Evolutionary conservation across 305 asterid species (phyloP).

Genomic region (Striga hermonthica): DNA sequence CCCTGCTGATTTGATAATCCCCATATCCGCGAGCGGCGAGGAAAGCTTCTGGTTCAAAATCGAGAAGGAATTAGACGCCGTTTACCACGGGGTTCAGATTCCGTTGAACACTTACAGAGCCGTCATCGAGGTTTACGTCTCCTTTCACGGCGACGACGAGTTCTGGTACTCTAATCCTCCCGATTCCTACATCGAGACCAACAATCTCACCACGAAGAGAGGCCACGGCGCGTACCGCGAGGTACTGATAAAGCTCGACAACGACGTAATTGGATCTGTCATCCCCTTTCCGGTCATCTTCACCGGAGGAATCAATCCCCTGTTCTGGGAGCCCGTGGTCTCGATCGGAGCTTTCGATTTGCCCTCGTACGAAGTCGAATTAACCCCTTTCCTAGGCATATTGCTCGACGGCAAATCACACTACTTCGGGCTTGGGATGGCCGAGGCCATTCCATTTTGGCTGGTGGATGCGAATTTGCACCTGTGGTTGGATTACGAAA

Average conservation of each 20-base stretch:
- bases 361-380: constrained; percentile 71
- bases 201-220: constrained; percentile 37
- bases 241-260: constrained; percentile 59
- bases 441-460: constrained; percentile 68
- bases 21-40: constrained; percentile 52
- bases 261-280: constrained; percentile 57
- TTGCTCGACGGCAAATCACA: constrained; percentile 60
- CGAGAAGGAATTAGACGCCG: constrained; percentile 43
- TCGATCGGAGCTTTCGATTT: constrained; percentile 81
- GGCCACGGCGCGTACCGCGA: constrained; percentile 81
- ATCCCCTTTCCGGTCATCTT: constrained; percentile 81
- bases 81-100: constrained; percentile 39
- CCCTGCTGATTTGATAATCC: constrained; percentile 77
- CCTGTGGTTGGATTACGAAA: constrained; percentile 61
- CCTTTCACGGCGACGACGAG: constrained; percentile 80
- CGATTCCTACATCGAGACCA: constrained; percentile 49
- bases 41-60: constrained; percentile 77
- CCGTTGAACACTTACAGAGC: constrained; percentile 69
- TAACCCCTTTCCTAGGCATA: constrained; percentile 62
- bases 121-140: constrained; percentile 67
- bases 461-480: constrained; percentile 77
- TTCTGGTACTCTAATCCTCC: constrained; percentile 91
- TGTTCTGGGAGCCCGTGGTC: constrained; percentile 84
- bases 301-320: constrained; percentile 78
- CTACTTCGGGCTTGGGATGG: constrained; percentile 48